These are phyloP conservation scores for Wickerhamiella sergipiensis DNA, from an alignment of 805 yeast genomes.

Conservation along the genomic window DNA sequence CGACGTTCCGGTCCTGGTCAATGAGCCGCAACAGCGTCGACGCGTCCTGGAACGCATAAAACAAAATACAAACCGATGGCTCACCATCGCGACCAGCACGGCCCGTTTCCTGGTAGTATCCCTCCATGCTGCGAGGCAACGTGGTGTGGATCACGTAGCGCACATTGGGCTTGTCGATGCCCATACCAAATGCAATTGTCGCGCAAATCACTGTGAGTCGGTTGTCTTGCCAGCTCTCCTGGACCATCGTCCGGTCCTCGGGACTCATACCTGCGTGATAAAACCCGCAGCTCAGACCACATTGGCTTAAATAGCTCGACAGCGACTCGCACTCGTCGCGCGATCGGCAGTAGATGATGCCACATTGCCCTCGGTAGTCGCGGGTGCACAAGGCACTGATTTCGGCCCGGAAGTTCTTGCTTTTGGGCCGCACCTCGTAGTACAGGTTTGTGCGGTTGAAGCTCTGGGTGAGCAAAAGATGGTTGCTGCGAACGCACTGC, in stretches of 20 bases:
- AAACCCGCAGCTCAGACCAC: slow-evolving; percentile 52
- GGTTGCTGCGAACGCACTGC: slow-evolving; percentile 52
- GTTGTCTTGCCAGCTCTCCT: slow-evolving; percentile 68
- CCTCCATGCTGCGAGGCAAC: slow-evolving; percentile 82
- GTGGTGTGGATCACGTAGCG: slow-evolving; percentile 81
- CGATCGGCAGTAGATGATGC: slow-evolving; percentile 89
- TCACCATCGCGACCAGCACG: slow-evolving; percentile 96
- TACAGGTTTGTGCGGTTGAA: slow-evolving; percentile 78
- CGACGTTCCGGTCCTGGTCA: slow-evolving; percentile 57
- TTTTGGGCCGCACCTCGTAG: slow-evolving; percentile 51
- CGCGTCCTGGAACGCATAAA: slow-evolving; percentile 69
- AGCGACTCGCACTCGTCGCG: slow-evolving; percentile 79
- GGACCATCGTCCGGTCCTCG: slow-evolving; percentile 59
- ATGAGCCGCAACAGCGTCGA: slow-evolving; percentile 63
- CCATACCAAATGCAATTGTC: slow-evolving; percentile 98
- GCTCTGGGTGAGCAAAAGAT: slow-evolving; percentile 65
- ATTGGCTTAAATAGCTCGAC: slow-evolving; percentile 40
- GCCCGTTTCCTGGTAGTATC: slow-evolving; percentile 96
- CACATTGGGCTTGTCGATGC: slow-evolving; percentile 93
- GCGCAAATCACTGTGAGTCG: slow-evolving; percentile 76
- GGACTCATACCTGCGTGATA: slow-evolving; percentile 95
- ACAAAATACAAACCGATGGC: slow-evolving; percentile 69
- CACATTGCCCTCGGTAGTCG: slow-evolving; percentile 47
- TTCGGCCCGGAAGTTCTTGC: slow-evolving; percentile 4
- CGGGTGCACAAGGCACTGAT: slow-evolving; percentile 12